These are phyloP conservation scores for Xylariaceae sp. DNA, from an alignment of 2,329 filamentous ascomycete genomes.

Conservation along the genomic window DNA sequence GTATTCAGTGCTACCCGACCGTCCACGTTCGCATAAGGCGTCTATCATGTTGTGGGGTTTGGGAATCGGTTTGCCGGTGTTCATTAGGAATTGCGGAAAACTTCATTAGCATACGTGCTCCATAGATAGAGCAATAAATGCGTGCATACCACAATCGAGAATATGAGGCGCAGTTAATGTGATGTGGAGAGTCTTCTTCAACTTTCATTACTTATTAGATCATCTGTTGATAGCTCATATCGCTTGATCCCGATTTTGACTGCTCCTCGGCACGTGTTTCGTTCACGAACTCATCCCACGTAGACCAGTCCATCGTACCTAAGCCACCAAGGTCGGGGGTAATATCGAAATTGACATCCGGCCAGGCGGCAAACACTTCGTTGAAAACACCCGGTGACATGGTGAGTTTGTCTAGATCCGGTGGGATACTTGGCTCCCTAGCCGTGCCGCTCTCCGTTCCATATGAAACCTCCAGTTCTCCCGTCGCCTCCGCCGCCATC, in stretches of 20 bases:
- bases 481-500: neutral
- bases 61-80: conserved; percentile 61
- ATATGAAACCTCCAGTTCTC: conserved; percentile 2
- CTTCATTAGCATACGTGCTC: conserved; percentile 61
- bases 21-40: conserved; percentile 91
- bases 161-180: conserved; percentile 14
- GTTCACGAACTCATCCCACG: conserved; percentile 50
- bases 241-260: conserved; percentile 31
- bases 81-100: conserved; percentile 63
- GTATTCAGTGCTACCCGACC: conserved; percentile 91
- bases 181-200: conserved; percentile 9
- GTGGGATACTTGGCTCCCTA: conserved; percentile 7
- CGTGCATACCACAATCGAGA: conserved; percentile 32
- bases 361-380: conserved; percentile 24
- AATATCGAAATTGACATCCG: conserved; percentile 32
- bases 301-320: conserved; percentile 39
- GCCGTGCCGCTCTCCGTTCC: conserved; percentile 4
- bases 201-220: conserved; percentile 5
- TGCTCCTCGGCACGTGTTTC: conserved; percentile 42
- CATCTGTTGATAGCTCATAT: conserved; percentile 17
- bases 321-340: conserved; percentile 18
- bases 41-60: conserved; percentile 55
- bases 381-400: conserved; percentile 15
- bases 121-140: conserved; percentile 40
- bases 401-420: conserved; percentile 10